Evolutionary conservation across 1,139 yeast species (phyloP).

Genomic region (Maudiozyma humilis): DNA sequence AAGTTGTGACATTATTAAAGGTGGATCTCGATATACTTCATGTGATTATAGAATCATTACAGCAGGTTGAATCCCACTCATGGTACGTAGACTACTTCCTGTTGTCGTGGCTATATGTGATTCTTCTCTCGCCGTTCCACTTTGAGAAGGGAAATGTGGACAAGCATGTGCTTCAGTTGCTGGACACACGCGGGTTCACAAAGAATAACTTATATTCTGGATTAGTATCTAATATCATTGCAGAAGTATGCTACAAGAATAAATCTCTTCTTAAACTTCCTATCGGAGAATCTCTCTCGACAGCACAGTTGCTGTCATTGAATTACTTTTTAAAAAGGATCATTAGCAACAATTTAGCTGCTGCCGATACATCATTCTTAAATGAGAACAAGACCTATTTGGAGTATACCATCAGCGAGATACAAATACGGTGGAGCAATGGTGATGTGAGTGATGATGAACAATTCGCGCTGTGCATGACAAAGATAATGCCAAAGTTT

Average conservation of each 20-base stretch:
- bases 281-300: not conserved
- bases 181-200: constrained; percentile 27
- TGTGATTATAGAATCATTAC: constrained; percentile 28
- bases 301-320: constrained; percentile 12
- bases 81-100: constrained; percentile 56
- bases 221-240: constrained; percentile 25
- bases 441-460: not conserved
- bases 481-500: constrained; percentile 28
- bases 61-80: not conserved
- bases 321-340: constrained; percentile 13
- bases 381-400: not conserved
- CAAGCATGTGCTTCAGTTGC: constrained; percentile 34
- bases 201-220: constrained; percentile 40
- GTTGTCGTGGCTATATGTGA: constrained; percentile 66
- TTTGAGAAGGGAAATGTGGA: constrained; percentile 36
- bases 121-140: constrained; percentile 65
- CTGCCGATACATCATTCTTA: not conserved
- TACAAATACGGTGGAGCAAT: not conserved
- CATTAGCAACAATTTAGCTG: not conserved
- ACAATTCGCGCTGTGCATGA: constrained; percentile 3
- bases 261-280: constrained; percentile 13
- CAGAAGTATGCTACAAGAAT: constrained; percentile 27
- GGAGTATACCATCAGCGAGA: not conserved
- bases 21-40: constrained; percentile 50
- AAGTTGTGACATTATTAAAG: constrained; percentile 48